These are phyloP conservation scores for Phialophora expanda DNA, from an alignment of 2,329 filamentous ascomycete species.

Conservation along the genomic window DNA sequence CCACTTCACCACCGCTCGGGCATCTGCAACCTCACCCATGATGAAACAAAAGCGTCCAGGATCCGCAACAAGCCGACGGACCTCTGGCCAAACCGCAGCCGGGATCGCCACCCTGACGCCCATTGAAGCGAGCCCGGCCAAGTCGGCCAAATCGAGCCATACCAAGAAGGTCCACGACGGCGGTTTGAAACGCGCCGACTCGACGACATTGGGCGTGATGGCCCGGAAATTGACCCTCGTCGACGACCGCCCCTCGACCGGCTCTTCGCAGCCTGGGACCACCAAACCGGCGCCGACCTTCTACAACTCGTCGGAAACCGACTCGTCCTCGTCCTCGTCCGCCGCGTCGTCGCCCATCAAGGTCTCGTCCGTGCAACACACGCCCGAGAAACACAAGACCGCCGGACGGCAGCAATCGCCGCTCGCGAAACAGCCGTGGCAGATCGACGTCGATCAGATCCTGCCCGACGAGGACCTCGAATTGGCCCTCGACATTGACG, in stretches of 20 bases:
- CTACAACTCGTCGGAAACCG: slow-evolving; percentile 25
- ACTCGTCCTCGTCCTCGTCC: slow-evolving; percentile 8
- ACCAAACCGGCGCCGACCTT: slow-evolving; percentile 19
- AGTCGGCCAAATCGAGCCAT: slow-evolving; percentile 4
- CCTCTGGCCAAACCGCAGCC: slow-evolving; percentile 22
- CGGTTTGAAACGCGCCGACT: slow-evolving; percentile 38
- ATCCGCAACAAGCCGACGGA: slow-evolving; percentile 29
- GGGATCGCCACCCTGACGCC: slow-evolving; percentile 30
- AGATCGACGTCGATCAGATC: slow-evolving; percentile 24
- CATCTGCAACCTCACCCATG: slow-evolving; percentile 18
- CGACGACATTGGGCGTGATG: slow-evolving; percentile 36
- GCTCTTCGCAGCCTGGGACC: slow-evolving; percentile 6
- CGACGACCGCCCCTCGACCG: slow-evolving; percentile 18
- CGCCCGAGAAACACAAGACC: slow-evolving; percentile 10
- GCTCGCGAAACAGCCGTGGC: slow-evolving; percentile 19
- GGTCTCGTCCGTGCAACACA: slow-evolving; percentile 15
- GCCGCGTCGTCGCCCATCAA: slow-evolving; percentile 9
- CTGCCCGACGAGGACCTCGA: slow-evolving; percentile 30
- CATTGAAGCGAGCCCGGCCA: slow-evolving; percentile 33
- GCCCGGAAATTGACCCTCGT: slow-evolving; percentile 27
- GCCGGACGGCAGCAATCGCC: background rate
- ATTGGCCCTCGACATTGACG: slow-evolving; percentile 28
- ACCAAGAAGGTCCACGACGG: slow-evolving; percentile 17
- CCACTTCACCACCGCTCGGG: slow-evolving; percentile 20
- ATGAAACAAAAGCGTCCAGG: slow-evolving; percentile 23